Evolutionary conservation across 306 rosid genomes (phyloP), one percentile per base, ranked within the genome.

Genomic region (Dryas alaskensis): DNA sequence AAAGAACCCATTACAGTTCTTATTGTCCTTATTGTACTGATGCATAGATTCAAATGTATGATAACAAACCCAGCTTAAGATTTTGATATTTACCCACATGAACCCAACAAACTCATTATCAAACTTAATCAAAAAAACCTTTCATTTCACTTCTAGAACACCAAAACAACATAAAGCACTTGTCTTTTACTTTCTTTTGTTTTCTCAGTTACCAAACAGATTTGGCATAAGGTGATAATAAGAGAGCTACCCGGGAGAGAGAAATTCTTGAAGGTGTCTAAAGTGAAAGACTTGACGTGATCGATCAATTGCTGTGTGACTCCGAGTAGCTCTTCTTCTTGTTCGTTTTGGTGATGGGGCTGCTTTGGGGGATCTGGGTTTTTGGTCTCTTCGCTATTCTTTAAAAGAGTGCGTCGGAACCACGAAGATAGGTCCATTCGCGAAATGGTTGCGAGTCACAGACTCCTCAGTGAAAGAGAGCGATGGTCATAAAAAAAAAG

Each of bases 201-300:
- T 69, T 52, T 52, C 46, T 39, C 37, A 10, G 61, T n/a, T 42
- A 69, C 19, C 45, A 40, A 48, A 47, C 22, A 60, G 50, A 22
- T 27, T 37, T 25, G 2, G 40, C 12, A 59, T 31, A 59, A 19
- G 44, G n/a, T 39, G n/a, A 72, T 13, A 9, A 39, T 5, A 7
- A 48, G 13, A 8, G 37, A 51, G 54, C n/a, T 81, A 93, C 98
- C 96, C 78, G 75, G 86, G 50, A 81, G 87, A 57, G 94, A 86
- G 81, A 87, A 91, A 70, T 81, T 86, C 86, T 83, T 89, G 76
- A 93, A 93, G 58, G 91, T 86, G 64, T 91, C 90, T 39, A 91
- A 11, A 42, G 97, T 89, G 87, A 91, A 85, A 69, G 96, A 84
- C 79, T 88, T 85, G 17, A 88, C 72, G 71, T 17, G 82, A 80